Conservation (phyloP, 805 yeast species). For the Yamadazyma insecticola region DNA sequence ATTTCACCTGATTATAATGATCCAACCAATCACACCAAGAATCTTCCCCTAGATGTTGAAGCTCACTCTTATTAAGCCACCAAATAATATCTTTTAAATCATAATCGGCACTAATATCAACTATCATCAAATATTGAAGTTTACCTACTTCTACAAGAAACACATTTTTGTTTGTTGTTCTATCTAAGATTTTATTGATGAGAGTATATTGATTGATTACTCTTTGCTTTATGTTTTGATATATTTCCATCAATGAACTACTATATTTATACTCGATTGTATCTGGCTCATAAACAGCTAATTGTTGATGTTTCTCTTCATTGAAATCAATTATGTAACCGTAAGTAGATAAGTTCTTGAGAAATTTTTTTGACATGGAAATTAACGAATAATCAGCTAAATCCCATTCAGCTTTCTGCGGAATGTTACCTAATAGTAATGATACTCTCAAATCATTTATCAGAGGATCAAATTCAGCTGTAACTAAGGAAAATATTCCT, state of each 20-base stretch:
- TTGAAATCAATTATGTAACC: conserved; percentile 3
- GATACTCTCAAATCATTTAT: conserved; percentile 2
- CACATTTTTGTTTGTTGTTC: not conserved
- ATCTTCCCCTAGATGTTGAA: conserved; percentile 3
- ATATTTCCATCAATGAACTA: not conserved
- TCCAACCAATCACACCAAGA: conserved; percentile 8
- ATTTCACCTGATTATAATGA: conserved; percentile 4
- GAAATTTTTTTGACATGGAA: conserved; percentile 2
- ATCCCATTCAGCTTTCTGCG: conserved; percentile 1
- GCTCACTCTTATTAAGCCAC: conserved; percentile 9
- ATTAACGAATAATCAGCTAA: conserved; percentile 3
- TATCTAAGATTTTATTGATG: conserved; percentile 1
- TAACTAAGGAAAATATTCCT: too few relatives aligned
- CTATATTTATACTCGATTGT: too few relatives aligned
- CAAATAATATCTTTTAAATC: conserved; percentile 1
- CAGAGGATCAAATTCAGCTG: conserved; percentile 3
- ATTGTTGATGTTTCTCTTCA: too few relatives aligned
- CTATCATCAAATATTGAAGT: conserved; percentile 5
- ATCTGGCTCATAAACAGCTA: too few relatives aligned
- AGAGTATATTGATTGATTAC: conserved; percentile 1
- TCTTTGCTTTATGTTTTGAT: not conserved
- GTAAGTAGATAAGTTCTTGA: conserved; percentile 6
- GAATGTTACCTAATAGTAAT: conserved; percentile 7
- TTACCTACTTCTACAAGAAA: conserved; percentile 1
- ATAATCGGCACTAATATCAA: conserved; percentile 3